Conservation (phyloP, 768 basidiomycete genomes). For the Tephrocybe sp. region DNA sequence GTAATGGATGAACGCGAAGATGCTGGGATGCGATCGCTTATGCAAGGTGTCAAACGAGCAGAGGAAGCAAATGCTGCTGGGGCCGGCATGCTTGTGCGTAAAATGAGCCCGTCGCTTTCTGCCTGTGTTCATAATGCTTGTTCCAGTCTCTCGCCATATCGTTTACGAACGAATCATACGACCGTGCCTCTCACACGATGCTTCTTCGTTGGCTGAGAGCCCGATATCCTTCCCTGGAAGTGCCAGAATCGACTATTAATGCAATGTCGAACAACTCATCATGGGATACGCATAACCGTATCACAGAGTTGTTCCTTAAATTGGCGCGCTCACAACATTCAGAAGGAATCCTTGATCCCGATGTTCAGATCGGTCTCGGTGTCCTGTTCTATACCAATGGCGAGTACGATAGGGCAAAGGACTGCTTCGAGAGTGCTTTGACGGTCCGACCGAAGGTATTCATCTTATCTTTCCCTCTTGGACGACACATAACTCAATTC, state of each 20-base stretch:
- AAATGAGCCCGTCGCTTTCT: not conserved
- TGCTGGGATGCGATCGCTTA: constrained; percentile 74
- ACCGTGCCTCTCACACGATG: constrained; percentile 81
- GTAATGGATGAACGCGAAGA: constrained; percentile 90
- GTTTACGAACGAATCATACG: constrained; percentile 92
- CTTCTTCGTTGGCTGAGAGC: constrained; percentile 82
- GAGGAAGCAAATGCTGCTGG: constrained; percentile 63
- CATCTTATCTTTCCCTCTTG: not conserved
- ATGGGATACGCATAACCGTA: constrained; percentile 80
- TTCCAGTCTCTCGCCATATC: constrained; percentile 88
- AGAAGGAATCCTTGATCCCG: constrained; percentile 72
- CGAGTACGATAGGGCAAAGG: constrained; percentile 86
- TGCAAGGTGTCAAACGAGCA: constrained; percentile 66
- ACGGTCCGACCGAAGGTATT: constrained; percentile 64
- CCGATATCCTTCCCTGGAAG: constrained; percentile 53
- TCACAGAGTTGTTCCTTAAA: constrained; percentile 80
- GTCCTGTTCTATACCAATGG: constrained; percentile 87
- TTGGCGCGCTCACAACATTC: constrained; percentile 83
- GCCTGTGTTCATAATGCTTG: constrained; percentile 6
- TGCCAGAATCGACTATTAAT: constrained; percentile 54
- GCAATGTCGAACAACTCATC: constrained; percentile 54
- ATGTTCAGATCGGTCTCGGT: constrained; percentile 91
- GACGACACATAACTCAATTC: not conserved
- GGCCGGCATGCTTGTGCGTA: constrained; percentile 70
- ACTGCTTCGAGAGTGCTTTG: constrained; percentile 91